Evolutionary conservation across 345 rosid genomes (phyloP), one percentile per base, ranked within the genome.

Genomic region (Lepidium aucheri): DNA sequence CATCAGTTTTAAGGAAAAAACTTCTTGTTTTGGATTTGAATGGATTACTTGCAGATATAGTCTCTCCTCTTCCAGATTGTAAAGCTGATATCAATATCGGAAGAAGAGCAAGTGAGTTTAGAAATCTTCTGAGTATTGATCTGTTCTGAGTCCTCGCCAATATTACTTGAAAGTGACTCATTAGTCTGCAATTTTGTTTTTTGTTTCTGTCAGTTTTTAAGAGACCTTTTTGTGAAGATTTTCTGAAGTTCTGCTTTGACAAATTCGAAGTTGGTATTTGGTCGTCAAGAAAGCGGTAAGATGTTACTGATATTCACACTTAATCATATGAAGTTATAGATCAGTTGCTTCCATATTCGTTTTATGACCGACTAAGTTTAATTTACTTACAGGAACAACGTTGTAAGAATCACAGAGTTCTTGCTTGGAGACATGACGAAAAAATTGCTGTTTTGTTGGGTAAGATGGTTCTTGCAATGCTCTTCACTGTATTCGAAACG

Each of bases 21-120:
- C 94, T 90, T 69, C 82, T 88, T 20, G 82, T 93, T 71, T 92
- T 93, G 74, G 96, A 94, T 76, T 70, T 94, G 76, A 94, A 94
- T 72, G 99, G 99, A 41, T 72, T 90, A 61, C 92, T 94, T 46
- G 92, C 81, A 9, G 90, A 84, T 78, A 73, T 90, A 15, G 86
- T 84, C 60, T 53, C 56, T 53, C 79, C 83, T 65, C 76, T 80
- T 15, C 72, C 78, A 70, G 74, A 56, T 53, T 64, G 3, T 57
- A 78, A 60, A 49, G 78, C 89, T 13, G 96, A 88, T 49, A 75
- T 57, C 67, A 65, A 55, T 9, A 76, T 93, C 39, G 78, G 76
- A 35, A 71, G 78, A 63, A 72, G 72, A 36, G 89, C 92, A 63
- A 78, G 98, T 93, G 73, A 80, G 85, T 49, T 61, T 57, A 69